Conservation (phyloP, 768 basidiomycete genomes). For the Pholiota microspora region DNA sequence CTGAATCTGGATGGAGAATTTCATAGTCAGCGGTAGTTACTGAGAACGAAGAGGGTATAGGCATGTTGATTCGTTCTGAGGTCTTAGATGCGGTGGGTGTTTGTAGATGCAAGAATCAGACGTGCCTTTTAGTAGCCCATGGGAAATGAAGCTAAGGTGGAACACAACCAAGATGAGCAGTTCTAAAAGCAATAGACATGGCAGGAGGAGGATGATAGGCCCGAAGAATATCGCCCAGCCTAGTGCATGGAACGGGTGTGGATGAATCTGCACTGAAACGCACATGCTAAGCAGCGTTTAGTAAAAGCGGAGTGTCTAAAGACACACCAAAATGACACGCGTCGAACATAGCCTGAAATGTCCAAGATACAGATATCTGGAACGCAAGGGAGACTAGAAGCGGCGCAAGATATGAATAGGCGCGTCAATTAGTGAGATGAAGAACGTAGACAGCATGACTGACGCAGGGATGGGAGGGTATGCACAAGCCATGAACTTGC, state of each 20-base stretch:
- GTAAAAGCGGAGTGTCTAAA: neutral
- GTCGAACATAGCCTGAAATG: constrained; percentile 10
- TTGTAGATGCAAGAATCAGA: neutral
- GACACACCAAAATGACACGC: constrained; percentile 16
- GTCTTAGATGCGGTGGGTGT: too few relatives aligned
- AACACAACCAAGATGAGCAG: constrained; percentile 31
- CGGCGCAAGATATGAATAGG: neutral
- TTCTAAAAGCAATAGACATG: constrained; percentile 33
- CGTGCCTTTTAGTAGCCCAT: constrained; percentile 34
- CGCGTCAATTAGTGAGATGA: neutral
- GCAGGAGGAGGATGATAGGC: constrained; percentile 36
- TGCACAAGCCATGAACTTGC: constrained; percentile 1
- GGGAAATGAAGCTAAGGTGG: constrained; percentile 31
- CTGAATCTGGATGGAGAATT: constrained; percentile 3
- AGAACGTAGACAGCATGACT: neutral
- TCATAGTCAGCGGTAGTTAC: neutral
- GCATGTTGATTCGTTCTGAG: too few relatives aligned
- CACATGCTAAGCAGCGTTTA: neutral
- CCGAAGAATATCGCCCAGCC: constrained; percentile 41
- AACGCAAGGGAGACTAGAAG: neutral
- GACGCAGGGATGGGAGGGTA: neutral
- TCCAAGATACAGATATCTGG: constrained; percentile 11
- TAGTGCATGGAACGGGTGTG: constrained; percentile 33
- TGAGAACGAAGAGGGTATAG: too few relatives aligned
- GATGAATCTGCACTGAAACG: constrained; percentile 22